Evolutionary conservation across 768 basidiomycete genomes (phyloP).

Genomic region (Tulasnella calospora): DNA sequence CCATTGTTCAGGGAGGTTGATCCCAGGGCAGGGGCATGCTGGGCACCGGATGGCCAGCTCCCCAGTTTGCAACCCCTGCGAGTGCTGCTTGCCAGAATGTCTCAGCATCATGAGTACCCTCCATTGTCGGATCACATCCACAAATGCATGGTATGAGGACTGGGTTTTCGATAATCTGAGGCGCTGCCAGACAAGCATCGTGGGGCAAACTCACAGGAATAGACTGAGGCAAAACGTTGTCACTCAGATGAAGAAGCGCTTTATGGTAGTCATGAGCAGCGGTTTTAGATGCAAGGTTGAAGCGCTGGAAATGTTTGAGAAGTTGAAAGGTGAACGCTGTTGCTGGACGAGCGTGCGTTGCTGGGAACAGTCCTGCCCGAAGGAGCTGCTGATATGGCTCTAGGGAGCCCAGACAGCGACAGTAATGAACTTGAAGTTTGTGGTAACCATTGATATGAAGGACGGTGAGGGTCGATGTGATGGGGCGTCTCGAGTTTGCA

Average conservation of each 20-base stretch:
- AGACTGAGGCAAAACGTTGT: not conserved
- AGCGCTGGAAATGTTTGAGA: not conserved
- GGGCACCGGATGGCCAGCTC: not conserved
- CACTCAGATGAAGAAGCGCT: not conserved
- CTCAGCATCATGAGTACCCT: not conserved
- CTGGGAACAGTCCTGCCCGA: not conserved
- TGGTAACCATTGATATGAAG: not conserved
- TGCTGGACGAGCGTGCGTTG: not conserved
- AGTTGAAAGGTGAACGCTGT: constrained; percentile 3
- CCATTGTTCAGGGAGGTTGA: not conserved
- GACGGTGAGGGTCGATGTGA: not conserved
- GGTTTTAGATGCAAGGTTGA: not conserved
- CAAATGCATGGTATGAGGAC: not conserved
- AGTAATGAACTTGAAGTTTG: not conserved
- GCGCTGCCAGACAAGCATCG: not conserved
- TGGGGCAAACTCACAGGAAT: not conserved
- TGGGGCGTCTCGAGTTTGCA: not conserved
- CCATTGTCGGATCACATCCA: not conserved
- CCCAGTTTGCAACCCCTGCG: not conserved
- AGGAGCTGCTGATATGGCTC: not conserved
- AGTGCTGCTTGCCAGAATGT: not conserved
- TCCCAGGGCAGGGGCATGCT: not conserved
- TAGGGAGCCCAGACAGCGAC: not conserved
- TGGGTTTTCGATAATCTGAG: not conserved
- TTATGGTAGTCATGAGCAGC: not conserved